Evolutionary conservation across 176 grass and related monocot species (phyloP).

Genomic region (Carex pumila): DNA sequence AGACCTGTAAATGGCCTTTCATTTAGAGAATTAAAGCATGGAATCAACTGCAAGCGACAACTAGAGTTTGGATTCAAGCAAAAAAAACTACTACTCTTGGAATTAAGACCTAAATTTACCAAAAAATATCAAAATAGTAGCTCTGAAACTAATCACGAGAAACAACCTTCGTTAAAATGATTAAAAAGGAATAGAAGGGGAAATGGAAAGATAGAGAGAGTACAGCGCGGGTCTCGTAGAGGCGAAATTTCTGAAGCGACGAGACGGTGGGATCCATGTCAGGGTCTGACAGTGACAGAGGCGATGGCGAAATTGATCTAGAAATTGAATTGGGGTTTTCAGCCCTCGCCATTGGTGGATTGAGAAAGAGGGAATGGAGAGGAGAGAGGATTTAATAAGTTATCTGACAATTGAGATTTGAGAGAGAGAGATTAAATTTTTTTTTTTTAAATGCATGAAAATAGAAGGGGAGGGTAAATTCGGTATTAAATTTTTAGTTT

Average conservation of each 20-base stretch:
- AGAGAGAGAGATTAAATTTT: too few relatives aligned
- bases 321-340: conserved; percentile 32
- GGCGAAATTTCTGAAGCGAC: conserved; percentile 81
- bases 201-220: not conserved
- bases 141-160: not conserved
- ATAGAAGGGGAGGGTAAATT: too few relatives aligned
- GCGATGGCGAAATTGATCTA: conserved; percentile 1
- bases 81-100: not conserved
- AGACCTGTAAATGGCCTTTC: not conserved
- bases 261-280: conserved; percentile 32
- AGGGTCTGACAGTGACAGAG: conserved; percentile 28
- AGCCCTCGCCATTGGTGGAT: conserved; percentile 36
- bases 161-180: not conserved
- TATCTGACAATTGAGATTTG: too few relatives aligned
- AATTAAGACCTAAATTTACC: not conserved
- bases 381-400: not conserved
- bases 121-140: not conserved
- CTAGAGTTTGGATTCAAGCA: not conserved
- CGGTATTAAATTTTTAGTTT: too few relatives aligned
- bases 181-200: not conserved
- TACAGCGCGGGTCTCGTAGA: conserved; percentile 93
- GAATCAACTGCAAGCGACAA: not conserved
- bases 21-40: not conserved
- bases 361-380: not conserved
- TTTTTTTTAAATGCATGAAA: too few relatives aligned